Evolutionary conservation across 2,329 filamentous ascomycete species (phyloP).

Genomic region (Fusarium sp.): DNA sequence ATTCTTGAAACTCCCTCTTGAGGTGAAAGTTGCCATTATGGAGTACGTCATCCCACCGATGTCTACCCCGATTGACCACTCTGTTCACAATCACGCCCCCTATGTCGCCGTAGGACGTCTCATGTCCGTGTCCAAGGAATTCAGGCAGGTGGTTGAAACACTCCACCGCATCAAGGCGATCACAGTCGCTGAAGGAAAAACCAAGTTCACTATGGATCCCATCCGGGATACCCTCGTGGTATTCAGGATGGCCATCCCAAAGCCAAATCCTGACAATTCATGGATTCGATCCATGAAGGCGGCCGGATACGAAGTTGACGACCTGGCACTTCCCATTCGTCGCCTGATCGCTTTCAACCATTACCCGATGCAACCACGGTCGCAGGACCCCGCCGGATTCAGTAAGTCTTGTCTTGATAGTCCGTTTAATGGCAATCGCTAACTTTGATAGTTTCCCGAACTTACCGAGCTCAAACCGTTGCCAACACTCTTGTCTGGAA

Average conservation of each 20-base stretch:
- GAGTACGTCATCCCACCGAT: neutral
- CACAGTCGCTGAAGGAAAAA: neutral
- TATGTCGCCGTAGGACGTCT: neutral
- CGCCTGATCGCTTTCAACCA: neutral
- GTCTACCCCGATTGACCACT: neutral
- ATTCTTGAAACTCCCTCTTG: neutral
- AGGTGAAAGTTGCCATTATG: neutral
- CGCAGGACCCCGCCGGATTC: neutral
- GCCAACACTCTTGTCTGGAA: neutral
- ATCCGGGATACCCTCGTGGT: neutral
- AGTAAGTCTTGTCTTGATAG: neutral
- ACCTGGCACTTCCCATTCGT: neutral
- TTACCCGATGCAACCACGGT: neutral
- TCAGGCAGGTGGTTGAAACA: neutral
- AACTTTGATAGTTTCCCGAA: neutral
- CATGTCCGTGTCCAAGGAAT: neutral
- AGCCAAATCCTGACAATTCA: fast-evolving
- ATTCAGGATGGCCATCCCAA: neutral
- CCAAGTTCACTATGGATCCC: neutral
- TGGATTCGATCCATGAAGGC: neutral
- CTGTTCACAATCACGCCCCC: fast-evolving
- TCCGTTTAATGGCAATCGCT: neutral
- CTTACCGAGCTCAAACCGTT: neutral
- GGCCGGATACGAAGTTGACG: neutral
- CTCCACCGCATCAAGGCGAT: neutral